Conservation (phyloP, 768 basidiomycete genomes). For the Boletus huronensis region DNA sequence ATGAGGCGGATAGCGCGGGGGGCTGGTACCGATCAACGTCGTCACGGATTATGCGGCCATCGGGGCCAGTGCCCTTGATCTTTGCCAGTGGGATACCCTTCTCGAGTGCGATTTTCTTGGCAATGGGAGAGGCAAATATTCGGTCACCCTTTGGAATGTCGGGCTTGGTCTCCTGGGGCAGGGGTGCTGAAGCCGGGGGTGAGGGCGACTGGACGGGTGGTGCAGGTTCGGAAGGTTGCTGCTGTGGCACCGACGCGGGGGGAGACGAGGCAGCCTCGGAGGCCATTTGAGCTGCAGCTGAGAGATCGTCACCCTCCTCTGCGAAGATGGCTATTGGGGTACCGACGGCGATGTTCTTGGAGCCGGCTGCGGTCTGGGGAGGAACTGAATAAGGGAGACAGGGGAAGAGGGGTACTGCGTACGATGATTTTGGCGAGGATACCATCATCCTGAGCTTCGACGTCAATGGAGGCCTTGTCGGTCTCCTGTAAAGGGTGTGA, state of each 20-base stretch:
- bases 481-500: slow-evolving; percentile 68
- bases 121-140: slow-evolving; percentile 93
- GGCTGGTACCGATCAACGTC: slow-evolving; percentile 91
- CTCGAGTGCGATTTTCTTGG: slow-evolving; percentile 96
- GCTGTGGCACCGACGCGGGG: slow-evolving; percentile 32
- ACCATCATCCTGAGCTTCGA: slow-evolving; percentile 98
- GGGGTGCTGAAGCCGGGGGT: slow-evolving; percentile 33
- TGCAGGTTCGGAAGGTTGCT: slow-evolving; percentile 41
- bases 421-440: slow-evolving; percentile 96
- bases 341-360: slow-evolving; percentile 86
- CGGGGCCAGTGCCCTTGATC: slow-evolving; percentile 90
- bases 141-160: slow-evolving; percentile 68
- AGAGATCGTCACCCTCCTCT: slow-evolving; percentile 94
- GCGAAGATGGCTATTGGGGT: slow-evolving; percentile 86
- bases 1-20: slow-evolving; percentile 39
- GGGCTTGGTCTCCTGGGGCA: slow-evolving; percentile 43
- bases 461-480: slow-evolving; percentile 99
- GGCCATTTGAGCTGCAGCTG: slow-evolving; percentile 73
- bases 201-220: slow-evolving; percentile 36
- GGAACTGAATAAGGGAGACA: neutral
- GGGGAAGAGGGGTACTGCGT: slow-evolving; percentile 29
- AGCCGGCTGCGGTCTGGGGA: slow-evolving; percentile 70
- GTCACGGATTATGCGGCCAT: slow-evolving; percentile 89
- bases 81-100: slow-evolving; percentile 86
- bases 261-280: slow-evolving; percentile 51